Evolutionary conservation across 805 yeast species (phyloP), one percentile per base, ranked within the genome.

Genomic region (Barnettozyma wickerhamii): DNA sequence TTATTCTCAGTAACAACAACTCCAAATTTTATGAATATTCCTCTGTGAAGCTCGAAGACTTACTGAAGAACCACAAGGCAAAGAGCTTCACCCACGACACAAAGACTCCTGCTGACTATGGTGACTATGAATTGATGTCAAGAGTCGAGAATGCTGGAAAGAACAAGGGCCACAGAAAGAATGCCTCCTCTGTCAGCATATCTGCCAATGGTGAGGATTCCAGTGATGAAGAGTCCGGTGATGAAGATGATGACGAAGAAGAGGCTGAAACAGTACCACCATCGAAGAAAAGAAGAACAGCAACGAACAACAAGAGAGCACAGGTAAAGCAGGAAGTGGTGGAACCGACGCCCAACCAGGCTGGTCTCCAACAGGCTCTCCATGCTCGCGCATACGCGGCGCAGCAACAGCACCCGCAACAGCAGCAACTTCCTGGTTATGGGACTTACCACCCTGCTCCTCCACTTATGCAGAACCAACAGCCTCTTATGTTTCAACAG

Each of bases 1-100:
- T 91, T 13, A 88, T 91, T 19, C 69, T 89, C 28, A 95, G 95
- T 15, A 78, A 79, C 53, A 89, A 81, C 60, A 81, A 87, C 55
- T 60, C 68, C 29, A 84, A 84, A 54, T 75, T 89, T 19, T 89
- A 85, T 58, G 96, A 91, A 65, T 91, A 81, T 58, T 75, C 89
- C 7, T 80, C 95, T 4, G 80, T 81, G 14, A 79, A 81, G 45
- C 72, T 88, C 3, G 63, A 68, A 10, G 72, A 72, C 10, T 62
- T 83, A 33, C 50, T 79, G 12, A 57, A 61, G 10, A 58, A 61
- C 32, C 75, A 71, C 54, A 56, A 65, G 35, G 51, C 54, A 20
- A 41, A 52, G 4, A 46, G 45, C 2, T 53, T 54, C 33, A 41
- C 63, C 1, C 82, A 81, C 50, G 91, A 84, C 55, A 63, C 66